phyloP scores from a whole-genome alignment of 78 protist genomes.

The Ministeria vibrans region DNA sequence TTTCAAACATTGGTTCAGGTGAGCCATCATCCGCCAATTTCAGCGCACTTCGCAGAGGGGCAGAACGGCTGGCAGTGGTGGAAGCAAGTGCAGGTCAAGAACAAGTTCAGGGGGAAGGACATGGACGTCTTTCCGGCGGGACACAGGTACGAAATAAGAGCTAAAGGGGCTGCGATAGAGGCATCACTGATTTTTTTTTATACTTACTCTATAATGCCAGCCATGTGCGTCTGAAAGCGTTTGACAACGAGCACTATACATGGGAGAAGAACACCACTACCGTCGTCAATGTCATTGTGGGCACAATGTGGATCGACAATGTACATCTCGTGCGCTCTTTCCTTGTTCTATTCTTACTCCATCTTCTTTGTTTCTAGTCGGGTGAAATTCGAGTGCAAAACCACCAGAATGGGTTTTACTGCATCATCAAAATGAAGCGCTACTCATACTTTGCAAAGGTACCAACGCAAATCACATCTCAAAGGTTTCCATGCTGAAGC shows the following conservation, averaged over 20 bases:
- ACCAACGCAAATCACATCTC: too few species aligned
- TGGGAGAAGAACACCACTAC: slow-evolving; percentile 10
- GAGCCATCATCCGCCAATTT: slow-evolving; percentile 38
- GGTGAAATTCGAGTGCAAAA: background rate
- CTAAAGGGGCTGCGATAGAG: background rate
- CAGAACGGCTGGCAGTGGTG: background rate
- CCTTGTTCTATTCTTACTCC: too few species aligned
- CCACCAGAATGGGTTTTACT: background rate
- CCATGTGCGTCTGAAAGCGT: background rate
- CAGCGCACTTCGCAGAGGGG: slow-evolving; percentile 24
- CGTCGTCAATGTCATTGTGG: slow-evolving; percentile 29
- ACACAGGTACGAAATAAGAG: background rate
- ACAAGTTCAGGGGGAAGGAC: background rate
- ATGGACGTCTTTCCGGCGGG: background rate
- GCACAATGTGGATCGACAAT: slow-evolving; percentile 22
- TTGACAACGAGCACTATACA: slow-evolving; percentile 3
- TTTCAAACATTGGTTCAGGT: slow-evolving; percentile 4
- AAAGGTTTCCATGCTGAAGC: too few species aligned
- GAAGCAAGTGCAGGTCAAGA: background rate
- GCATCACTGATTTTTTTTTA: background rate
- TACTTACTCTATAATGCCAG: background rate
- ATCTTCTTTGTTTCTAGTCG: too few species aligned
- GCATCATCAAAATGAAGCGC: background rate
- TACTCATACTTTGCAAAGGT: background rate
- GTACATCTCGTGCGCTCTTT: background rate